Conservation (phyloP, 768 basidiomycete genomes). For the Leccinum barrowsii region DNA sequence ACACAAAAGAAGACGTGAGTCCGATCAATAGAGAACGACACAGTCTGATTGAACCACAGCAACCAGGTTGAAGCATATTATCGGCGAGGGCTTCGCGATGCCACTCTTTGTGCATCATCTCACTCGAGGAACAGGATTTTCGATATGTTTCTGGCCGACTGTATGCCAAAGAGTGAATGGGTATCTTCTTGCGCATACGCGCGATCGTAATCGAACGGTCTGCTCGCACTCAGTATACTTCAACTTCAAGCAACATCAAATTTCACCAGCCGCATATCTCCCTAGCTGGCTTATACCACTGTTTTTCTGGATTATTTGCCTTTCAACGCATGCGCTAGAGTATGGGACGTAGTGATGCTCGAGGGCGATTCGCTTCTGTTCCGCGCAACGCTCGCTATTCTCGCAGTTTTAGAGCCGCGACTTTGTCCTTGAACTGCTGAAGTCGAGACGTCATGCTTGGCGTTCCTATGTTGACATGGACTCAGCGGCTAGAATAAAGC, state of each 20-base stretch:
- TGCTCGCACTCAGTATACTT: conserved; percentile 65
- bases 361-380: conserved; percentile 91
- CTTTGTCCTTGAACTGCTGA: conserved; percentile 76
- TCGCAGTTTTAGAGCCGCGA: conserved; percentile 79
- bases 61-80: conserved; percentile 86
- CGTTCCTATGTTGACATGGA: conserved; percentile 10
- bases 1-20: conserved; percentile 76
- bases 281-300: conserved; percentile 78
- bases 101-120: conserved; percentile 3
- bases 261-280: conserved; percentile 82
- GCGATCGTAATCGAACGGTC: neutral
- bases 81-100: conserved; percentile 44
- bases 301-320: conserved; percentile 80
- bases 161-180: conserved; percentile 84
- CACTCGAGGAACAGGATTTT: conserved; percentile 61
- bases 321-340: conserved; percentile 82
- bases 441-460: conserved; percentile 16
- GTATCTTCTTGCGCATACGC: neutral
- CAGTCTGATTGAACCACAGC: conserved; percentile 26
- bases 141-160: conserved; percentile 86
- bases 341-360: conserved; percentile 85
- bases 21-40: conserved; percentile 11
- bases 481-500: conserved; percentile 78
- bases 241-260: conserved; percentile 92
- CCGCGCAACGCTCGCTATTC: conserved; percentile 76